Base-by-base conservation (phyloP, 306 rosid species). In the Aeschynomene evenia region DNA sequence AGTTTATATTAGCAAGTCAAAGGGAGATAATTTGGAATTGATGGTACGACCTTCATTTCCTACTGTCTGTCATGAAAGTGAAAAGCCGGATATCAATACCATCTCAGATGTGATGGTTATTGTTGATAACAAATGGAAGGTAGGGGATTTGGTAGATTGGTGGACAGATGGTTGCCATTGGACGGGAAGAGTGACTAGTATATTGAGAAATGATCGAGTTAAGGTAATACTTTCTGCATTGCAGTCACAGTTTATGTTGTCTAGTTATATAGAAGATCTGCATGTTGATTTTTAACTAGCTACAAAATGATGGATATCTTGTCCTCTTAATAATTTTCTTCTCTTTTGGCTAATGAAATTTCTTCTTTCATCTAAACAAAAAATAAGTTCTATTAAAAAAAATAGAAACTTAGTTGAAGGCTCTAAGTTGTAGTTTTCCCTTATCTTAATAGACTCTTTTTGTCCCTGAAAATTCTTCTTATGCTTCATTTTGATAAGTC, bases 101-200 rank as follows among this genome's bases (percentile, higher is more conserved):
- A 77, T 77, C 71, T 69, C 78, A 18, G 86, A 81, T 79, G 78
- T 55, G 46, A 42, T 79, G 31, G 91, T 86, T 53, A 51, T 85
- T 43, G 74, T 79, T 62, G 53, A 64, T 51, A 79, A 81, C 39
- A 51, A 1, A 23, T 86, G 94, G 98, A 88, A 82, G 72, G 84
- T 85, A 59, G 98, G 97, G 48, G 86, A 93, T 84, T 84, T 88
- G 79, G 94, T 93, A 26, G 98, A 93, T 78, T 93, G 97, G 94
- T 73, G 53, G 71, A 16, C 46, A 15, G 96, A 88, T 71, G 83
- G 70, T 56, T 93, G 97, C 60, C 79, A 79, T 84, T 93, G 98
- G 98, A 88, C 94, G 9, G 96, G 89, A 60, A 81, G 13, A 68
- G 73, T 90, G 54, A 63, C 68, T 63, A 45, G 87, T 63, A 20